These are phyloP conservation scores for Phytophthora pluvialis DNA, from an alignment of 352 stramenopile species.

Conservation along the genomic window DNA sequence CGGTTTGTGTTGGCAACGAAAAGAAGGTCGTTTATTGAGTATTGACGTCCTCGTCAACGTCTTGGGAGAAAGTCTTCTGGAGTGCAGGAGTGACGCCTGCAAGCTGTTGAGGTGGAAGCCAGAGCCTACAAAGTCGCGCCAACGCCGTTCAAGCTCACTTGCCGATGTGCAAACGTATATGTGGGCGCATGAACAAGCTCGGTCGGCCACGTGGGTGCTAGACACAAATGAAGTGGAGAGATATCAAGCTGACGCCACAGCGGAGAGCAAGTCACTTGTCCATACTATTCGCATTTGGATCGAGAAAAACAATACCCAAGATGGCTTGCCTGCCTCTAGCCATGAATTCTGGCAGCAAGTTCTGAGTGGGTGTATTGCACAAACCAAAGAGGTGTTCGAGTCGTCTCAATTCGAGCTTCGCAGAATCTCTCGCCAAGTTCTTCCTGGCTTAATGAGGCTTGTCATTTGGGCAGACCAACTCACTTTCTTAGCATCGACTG, in stretches of 20 bases:
- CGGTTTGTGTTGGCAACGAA: slow-evolving; percentile 64
- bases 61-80: slow-evolving; percentile 41
- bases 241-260: not conserved
- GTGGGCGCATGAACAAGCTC: slow-evolving; percentile 32
- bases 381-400: slow-evolving; percentile 49
- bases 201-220: slow-evolving; percentile 47
- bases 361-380: slow-evolving; percentile 44
- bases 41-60: slow-evolving; percentile 61
- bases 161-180: slow-evolving; percentile 6
- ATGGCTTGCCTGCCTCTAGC: not conserved
- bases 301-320: slow-evolving; percentile 18
- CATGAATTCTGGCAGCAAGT: slow-evolving; percentile 43
- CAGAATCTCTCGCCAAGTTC: slow-evolving; percentile 62
- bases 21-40: slow-evolving; percentile 72
- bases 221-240: slow-evolving; percentile 2
- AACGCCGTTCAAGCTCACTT: not conserved
- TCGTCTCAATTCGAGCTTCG: slow-evolving; percentile 75
- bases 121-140: not conserved
- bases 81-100: not conserved
- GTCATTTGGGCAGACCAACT: slow-evolving; percentile 55
- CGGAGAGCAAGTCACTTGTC: slow-evolving; percentile 24
- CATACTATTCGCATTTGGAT: slow-evolving; percentile 27
- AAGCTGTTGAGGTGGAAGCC: slow-evolving; percentile 17
- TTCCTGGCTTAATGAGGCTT: slow-evolving; percentile 63
- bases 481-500: slow-evolving; percentile 19